A percentile compares a stretch with the other conserved stretches of the same genome.
Evolutionary conservation across 768 basidiomycete species (phyloP).

Genomic region (Hericium erinaceus): DNA sequence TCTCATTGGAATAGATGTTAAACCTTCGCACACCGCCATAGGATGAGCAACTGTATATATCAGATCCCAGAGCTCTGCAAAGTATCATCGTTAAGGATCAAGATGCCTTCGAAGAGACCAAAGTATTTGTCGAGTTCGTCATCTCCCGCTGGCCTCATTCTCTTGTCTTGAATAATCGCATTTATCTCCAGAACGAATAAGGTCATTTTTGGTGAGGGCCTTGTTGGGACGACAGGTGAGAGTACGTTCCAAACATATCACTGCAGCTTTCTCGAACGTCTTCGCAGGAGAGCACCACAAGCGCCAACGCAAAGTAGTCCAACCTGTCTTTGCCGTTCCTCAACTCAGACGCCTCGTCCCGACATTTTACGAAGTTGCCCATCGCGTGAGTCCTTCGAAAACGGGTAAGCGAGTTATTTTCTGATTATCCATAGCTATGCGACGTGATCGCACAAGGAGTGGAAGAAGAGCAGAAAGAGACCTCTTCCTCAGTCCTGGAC

Average conservation of each 20-base stretch:
- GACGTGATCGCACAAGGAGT: neutral
- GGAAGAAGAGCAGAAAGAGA: neutral
- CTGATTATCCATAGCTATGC: neutral
- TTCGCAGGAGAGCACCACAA: neutral
- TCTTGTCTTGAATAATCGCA: neutral
- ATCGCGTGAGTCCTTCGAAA: slow-evolving; percentile 13
- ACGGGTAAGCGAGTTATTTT: slow-evolving; percentile 1
- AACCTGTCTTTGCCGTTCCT: neutral
- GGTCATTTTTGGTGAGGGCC: neutral
- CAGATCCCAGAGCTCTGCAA: slow-evolving; percentile 6
- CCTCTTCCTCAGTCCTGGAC: neutral
- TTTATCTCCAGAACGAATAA: neutral
- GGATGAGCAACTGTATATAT: slow-evolving; percentile 2
- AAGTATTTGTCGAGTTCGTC: slow-evolving; percentile 4
- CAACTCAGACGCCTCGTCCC: neutral
- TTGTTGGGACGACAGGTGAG: neutral
- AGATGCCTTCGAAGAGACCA: slow-evolving; percentile 7
- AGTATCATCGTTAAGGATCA: slow-evolving; percentile 12
- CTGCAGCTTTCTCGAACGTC: neutral
- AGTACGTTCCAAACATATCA: neutral
- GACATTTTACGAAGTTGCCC: slow-evolving; percentile 11
- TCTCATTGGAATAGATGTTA: neutral
- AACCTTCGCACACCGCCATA: neutral
- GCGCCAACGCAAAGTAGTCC: neutral
- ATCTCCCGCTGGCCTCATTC: neutral